Base-by-base conservation (phyloP, 2,329 filamentous ascomycete species). In the Nemania abortiva region DNA sequence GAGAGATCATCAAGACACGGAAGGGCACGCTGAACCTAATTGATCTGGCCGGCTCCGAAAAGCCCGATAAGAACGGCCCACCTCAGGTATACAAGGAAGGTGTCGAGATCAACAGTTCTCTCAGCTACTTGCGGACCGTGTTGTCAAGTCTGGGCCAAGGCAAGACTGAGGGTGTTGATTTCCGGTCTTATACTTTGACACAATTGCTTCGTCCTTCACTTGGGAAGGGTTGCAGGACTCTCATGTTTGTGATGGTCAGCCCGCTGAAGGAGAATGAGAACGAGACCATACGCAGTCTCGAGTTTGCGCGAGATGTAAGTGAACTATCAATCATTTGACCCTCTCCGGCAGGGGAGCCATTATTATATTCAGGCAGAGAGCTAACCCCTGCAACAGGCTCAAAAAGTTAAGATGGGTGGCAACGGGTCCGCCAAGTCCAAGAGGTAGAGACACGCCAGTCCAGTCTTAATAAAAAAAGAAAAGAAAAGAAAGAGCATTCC, bases 201-300 rank as follows among this genome's bases (percentile, higher is more conserved):
- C 97, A 98, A 78, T 87, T 99, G 55, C 87, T 99, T 45, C 94
- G 98, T 88, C 97, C 96, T 78, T 97, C 94, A 2, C 85, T 99
- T 7, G 95, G 96, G 3, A 96, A 96, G 18, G 98, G 97, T 80
- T 96, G 92, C 74, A 97, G 98, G 83, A 99, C 96, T 0, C 90
- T 99, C 76, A 99, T 99, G 96, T 97, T 99, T 80, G 94, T 98
- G 79, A 98, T 98, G 95, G 92, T 97, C 65, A 96, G 92, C 74
- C 96, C 96, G 39, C 84, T 98, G 68, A 93, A 97, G 83, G 92
- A 90, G 6, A 96, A 98, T 83, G 84, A 98, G 72, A 92, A 91
- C 77, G 96, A 99, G 85, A 98, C 95, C 2, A 85, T 98, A 79
- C 97, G 95, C 53, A 98, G 94, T 85, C 85, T 99, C 81, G 92